Base-by-base conservation (phyloP, 305 asterid species). In the Ajuga reptans region DNA sequence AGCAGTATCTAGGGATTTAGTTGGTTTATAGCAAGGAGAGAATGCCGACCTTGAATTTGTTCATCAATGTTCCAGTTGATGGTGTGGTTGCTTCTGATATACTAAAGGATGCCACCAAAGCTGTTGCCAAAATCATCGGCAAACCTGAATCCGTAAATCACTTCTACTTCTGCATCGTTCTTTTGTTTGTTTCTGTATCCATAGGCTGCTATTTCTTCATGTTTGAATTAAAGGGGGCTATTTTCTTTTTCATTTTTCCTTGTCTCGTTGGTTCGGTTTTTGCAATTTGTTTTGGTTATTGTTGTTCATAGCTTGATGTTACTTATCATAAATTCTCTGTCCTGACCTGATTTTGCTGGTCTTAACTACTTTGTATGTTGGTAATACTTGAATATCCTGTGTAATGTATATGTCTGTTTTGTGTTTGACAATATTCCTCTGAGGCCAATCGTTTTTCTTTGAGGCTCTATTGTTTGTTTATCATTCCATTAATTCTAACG, bases 51-150 rank as follows among this genome's bases (percentile, higher is more conserved):
- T 77, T 92, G 85, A 92, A 89, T 79, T 68, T 92, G 76, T 88
- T 73, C 85, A 87, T 87, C 51, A 92, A 92, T 69, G 79, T 90
- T 39, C 98, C 98, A 4, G 97, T 92, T 31, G 98, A 92, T 62
- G 81, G 89, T 2, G 97, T 92, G 14, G 86, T 88, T 29, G 97
- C 94, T 63, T 92, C 98, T 43, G 97, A 92, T 68, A 87, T 92
- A 64, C 96, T 92, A 67, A 86, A 84, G 72, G 97, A 92, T 84
- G 96, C 97, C 36, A 87, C 97, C 34, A 92, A 90, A 86, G 97
- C 97, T 14, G 97, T 92, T 53, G 89, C 97, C 64, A 92, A 84
- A 72, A 90, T 82, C 77, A 81, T 92, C 52, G 95, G 94, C 77
- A 92, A 90, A 72, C 97, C 98, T 4, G 97, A 92, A 77, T 90